phyloP scores from a whole-genome alignment of 805 yeast genomes.

The Pichia pseudocactophila region DNA sequence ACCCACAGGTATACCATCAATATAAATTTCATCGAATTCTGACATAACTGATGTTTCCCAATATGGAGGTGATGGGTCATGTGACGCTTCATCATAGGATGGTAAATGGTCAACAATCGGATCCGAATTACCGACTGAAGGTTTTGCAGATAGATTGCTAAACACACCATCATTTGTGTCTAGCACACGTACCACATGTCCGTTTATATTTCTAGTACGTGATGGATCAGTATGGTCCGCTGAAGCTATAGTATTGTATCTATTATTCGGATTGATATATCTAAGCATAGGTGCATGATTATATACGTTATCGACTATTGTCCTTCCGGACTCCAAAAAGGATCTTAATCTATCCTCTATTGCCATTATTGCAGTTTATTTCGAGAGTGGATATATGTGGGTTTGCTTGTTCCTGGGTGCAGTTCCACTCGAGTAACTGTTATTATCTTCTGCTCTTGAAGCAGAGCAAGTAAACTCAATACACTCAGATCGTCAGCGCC shows the following conservation, averaged over 20 bases:
- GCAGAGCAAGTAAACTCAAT: no score
- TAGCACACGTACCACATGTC: slow-evolving; percentile 14
- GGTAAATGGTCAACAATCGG: slow-evolving; percentile 60
- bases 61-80: slow-evolving; percentile 91
- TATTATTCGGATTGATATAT: slow-evolving; percentile 17
- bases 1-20: slow-evolving; percentile 95
- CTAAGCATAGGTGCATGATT: slow-evolving; percentile 26
- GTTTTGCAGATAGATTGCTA: slow-evolving; percentile 85
- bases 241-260: slow-evolving; percentile 18
- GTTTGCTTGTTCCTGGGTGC: no score
- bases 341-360: background rate
- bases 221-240: slow-evolving; percentile 4
- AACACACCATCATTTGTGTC: slow-evolving; percentile 78
- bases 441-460: background rate
- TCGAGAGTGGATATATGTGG: no score
- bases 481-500: background rate
- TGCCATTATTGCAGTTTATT: background rate
- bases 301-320: background rate
- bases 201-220: slow-evolving; percentile 15
- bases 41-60: slow-evolving; percentile 89
- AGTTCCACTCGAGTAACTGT: no score
- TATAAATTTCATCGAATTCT: slow-evolving; percentile 82
- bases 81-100: slow-evolving; percentile 89
- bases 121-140: slow-evolving; percentile 38
- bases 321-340: background rate